A percentile compares a stretch with the other conserved stretches of the same genome.
These are phyloP conservation scores for Vachellia collinsii DNA, from an alignment of 306 rosid genomes.

Conservation along the genomic window DNA sequence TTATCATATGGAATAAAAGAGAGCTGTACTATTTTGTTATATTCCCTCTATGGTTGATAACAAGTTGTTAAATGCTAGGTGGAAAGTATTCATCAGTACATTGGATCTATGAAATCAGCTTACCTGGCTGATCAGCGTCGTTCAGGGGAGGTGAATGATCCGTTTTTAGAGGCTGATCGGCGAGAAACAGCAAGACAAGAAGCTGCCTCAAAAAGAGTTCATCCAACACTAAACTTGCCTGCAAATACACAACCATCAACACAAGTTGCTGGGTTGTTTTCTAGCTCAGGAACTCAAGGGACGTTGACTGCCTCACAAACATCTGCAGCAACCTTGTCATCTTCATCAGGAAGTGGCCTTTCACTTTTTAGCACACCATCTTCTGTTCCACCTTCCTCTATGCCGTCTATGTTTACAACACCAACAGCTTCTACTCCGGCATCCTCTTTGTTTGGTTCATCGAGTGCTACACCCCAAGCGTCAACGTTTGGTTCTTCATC, in stretches of 20 bases:
- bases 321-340: constrained; percentile 55
- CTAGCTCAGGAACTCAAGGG: constrained; percentile 72
- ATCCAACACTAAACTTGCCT: constrained; percentile 88
- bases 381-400: constrained; percentile 69
- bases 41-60: constrained; percentile 34
- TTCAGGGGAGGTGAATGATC: constrained; percentile 82
- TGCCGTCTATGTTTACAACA: constrained; percentile 68
- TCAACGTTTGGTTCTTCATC: constrained; percentile 65
- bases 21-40: constrained; percentile 26
- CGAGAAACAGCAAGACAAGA: constrained; percentile 96
- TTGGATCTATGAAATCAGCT: constrained; percentile 90
- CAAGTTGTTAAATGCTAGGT: constrained; percentile 58
- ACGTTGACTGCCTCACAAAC: constrained; percentile 52
- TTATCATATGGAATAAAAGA: constrained; percentile 9
- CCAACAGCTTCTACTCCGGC: constrained; percentile 70
- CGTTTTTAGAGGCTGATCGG: constrained; percentile 95
- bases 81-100: constrained; percentile 92
- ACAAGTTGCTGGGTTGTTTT: constrained; percentile 80
- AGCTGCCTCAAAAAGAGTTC: constrained; percentile 91
- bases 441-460: constrained; percentile 61
- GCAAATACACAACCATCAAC: constrained; percentile 81
- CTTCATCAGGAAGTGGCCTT: constrained; percentile 75
- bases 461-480: constrained; percentile 67
- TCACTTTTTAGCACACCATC: constrained; percentile 76
- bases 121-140: constrained; percentile 88